Evolutionary conservation across 116 monocot species (phyloP).

Genomic region (Papilionanthe hybrid): DNA sequence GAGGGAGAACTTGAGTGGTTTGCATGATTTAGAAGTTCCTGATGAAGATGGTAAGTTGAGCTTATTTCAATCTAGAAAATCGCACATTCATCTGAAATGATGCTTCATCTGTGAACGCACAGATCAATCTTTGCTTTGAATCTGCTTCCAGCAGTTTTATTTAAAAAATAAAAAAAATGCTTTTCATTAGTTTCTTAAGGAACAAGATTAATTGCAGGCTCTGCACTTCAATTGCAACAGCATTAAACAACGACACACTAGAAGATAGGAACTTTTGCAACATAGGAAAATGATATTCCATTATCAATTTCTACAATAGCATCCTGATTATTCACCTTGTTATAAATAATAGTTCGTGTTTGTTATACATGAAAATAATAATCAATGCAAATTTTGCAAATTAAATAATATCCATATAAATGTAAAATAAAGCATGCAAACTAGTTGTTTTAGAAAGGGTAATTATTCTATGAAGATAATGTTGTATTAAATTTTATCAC

Average conservation of each 20-base stretch:
- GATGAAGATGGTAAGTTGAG: constrained; percentile 71
- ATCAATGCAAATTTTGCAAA: not conserved
- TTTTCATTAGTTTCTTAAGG: not conserved
- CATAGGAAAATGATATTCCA: not conserved
- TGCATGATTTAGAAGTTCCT: constrained; percentile 63
- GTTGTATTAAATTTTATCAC: not conserved
- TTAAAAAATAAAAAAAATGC: not conserved
- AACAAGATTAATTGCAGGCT: not conserved
- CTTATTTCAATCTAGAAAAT: not conserved
- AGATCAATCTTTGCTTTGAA: not conserved
- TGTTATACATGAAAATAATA: not conserved
- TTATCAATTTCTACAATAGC: not conserved
- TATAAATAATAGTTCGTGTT: not conserved
- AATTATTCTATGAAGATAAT: not conserved
- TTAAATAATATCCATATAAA: not conserved
- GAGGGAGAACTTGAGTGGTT: constrained; percentile 30
- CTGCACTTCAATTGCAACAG: not conserved
- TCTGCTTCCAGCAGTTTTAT: not conserved
- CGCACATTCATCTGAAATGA: not conserved
- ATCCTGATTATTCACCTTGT: not conserved
- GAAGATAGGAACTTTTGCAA: not conserved
- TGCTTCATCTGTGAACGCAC: not conserved
- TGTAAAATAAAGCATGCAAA: not conserved
- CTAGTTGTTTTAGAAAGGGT: not conserved
- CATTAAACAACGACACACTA: not conserved